Base-by-base conservation (phyloP, 805 yeast species). In the Torulaspora gathmanii region DNA sequence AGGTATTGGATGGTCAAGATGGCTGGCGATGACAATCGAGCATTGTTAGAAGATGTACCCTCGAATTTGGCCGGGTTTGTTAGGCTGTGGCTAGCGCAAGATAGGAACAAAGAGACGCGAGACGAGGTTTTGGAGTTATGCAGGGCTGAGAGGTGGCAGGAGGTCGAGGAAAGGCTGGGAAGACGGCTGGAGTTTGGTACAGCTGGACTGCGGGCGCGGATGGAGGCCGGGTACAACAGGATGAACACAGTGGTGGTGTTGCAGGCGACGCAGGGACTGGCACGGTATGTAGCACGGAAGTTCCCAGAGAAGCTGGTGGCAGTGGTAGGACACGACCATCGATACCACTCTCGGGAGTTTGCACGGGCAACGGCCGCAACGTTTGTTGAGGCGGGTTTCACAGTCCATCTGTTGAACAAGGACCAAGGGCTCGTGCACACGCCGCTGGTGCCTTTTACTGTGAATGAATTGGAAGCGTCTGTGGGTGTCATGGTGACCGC, bases 401-500 rank as follows among this genome's bases (percentile, higher is more conserved):
- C 70, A 40, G 96, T 91, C 1, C 79, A 77, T 62, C 81, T 71
- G 52, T 65, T 85, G 37, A 64, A 63, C 10, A 47, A 47, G n/a
- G 48, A 37, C 2, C 68, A 61, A 10, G 46, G 56, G 2, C 57
- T 69, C 33, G 82, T 78, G 1, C 95, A 89, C 47, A 91, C 99
- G 0, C 99, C 99, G 1, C 66, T 88, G 62, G 97, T 91, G 1
- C 98, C 99, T 1, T 91, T 86, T 65, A 80, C 85, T 0, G 83
- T 91, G 20, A 86, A 85, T 51, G 57, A 69, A 23, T 73, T 67
- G 44, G 52, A 65, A 0, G 86, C 95, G 0, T 70, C 82, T 0
- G 86, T 82, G 40, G 99, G 98, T 17, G 84, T 91, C 1, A 90
- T 90, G 96, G 78, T 90, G 23, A 88, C 96, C 0, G 95, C 96